phyloP scores from a whole-genome alignment of 441 rosid species.

The Adansonia gregorii region DNA sequence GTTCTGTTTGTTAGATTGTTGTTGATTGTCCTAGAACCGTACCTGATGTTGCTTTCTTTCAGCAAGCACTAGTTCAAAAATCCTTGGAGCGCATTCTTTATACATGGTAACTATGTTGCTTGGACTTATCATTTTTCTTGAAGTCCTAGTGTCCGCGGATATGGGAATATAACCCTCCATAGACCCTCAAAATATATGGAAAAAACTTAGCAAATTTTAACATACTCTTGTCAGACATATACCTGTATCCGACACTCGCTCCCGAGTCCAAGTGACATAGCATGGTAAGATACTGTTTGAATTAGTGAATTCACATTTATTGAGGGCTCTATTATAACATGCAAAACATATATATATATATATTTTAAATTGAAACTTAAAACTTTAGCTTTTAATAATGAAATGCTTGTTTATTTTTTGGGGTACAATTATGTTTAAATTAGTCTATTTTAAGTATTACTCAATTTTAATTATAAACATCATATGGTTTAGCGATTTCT shows the following conservation, averaged over 20 bases:
- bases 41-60: slow-evolving; percentile 94
- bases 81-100: slow-evolving; percentile 96
- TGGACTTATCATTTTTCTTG: no score
- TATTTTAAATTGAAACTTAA: neutral
- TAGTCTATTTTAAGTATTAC: neutral
- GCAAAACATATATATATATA: neutral
- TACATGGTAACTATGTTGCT: slow-evolving; percentile 47
- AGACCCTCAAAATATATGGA: no score
- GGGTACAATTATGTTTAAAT: neutral
- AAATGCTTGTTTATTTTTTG: neutral
- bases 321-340: neutral
- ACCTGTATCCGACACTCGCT: no score
- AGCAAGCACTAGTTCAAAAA: slow-evolving; percentile 92
- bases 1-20: slow-evolving; percentile 65
- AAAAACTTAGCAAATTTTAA: no score
- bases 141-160: no score
- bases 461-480: neutral
- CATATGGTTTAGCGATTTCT: no score
- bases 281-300: slow-evolving; percentile 64
- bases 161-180: no score
- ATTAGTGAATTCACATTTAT: neutral
- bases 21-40: slow-evolving; percentile 99
- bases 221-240: no score
- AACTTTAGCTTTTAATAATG: neutral
- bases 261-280: no score